A percentile compares a stretch with the other conserved stretches of the same genome.
These are phyloP conservation scores for Andrographis paniculata DNA, from an alignment of 305 asterid genomes.

Conservation along the genomic window DNA sequence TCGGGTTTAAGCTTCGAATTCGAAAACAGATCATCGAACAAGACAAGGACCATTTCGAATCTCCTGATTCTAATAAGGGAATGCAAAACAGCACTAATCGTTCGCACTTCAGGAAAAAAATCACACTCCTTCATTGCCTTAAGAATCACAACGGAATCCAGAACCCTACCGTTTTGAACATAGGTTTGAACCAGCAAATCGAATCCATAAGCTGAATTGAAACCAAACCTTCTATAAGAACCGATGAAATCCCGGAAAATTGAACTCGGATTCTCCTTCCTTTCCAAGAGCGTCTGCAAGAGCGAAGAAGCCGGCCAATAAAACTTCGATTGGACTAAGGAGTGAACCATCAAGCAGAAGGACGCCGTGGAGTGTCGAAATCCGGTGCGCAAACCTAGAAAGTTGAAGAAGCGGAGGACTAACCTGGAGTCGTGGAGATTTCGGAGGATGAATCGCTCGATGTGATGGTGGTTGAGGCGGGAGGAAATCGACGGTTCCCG, in stretches of 20 bases:
- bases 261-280: slow-evolving; percentile 29
- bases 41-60: slow-evolving; percentile 45
- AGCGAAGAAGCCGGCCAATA: slow-evolving; percentile 91
- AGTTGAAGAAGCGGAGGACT: slow-evolving; percentile 87
- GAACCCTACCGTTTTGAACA: slow-evolving; percentile 45
- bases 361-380: slow-evolving; percentile 67
- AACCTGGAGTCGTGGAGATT: slow-evolving; percentile 58
- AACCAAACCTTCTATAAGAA: slow-evolving; percentile 35
- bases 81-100: slow-evolving; percentile 56
- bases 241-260: slow-evolving; percentile 43
- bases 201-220: slow-evolving; percentile 52
- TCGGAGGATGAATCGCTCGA: slow-evolving; percentile 50
- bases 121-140: slow-evolving; percentile 53
- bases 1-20: slow-evolving; percentile 35
- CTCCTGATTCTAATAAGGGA: slow-evolving; percentile 52
- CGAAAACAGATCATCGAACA: slow-evolving; percentile 49
- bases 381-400: slow-evolving; percentile 65
- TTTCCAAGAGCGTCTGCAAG: slow-evolving; percentile 64
- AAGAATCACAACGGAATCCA: slow-evolving; percentile 54
- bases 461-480: slow-evolving; percentile 42
- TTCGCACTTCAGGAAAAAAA: slow-evolving; percentile 72
- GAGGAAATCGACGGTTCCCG: slow-evolving; percentile 34
- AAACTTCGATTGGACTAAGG: slow-evolving; percentile 57
- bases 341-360: slow-evolving; percentile 69
- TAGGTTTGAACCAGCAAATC: slow-evolving; percentile 64